phyloP scores from a whole-genome alignment of 2,329 filamentous ascomycete species.

The Blastomyces parvus region DNA sequence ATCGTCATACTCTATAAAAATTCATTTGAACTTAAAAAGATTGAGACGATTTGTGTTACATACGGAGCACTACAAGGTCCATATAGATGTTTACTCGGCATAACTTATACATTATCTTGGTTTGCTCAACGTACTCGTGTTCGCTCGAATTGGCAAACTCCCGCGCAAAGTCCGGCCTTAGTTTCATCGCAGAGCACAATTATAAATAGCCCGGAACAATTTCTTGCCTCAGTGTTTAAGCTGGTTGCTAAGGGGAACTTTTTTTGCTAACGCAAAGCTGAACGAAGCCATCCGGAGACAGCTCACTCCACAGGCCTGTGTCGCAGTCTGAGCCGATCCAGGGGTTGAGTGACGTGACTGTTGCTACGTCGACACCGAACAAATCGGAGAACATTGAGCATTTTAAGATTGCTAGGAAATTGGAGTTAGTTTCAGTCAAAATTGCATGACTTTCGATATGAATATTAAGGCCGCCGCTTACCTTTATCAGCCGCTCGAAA shows the following conservation, averaged over 20 bases:
- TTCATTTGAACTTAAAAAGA: not conserved
- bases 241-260: not conserved
- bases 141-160: not conserved
- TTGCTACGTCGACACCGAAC: not conserved
- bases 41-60: too few relatives aligned
- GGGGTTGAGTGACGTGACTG: not conserved
- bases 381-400: constrained; percentile 1
- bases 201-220: not conserved
- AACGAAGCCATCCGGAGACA: not conserved
- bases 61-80: too few relatives aligned
- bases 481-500: not conserved
- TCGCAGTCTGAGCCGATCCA: constrained; percentile 1
- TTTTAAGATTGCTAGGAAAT: not conserved
- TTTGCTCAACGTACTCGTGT: not conserved
- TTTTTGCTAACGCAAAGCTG: not conserved
- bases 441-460: not conserved
- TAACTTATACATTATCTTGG: not conserved
- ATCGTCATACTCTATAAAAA: not conserved
- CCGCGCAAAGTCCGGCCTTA: not conserved
- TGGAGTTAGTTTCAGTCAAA: not conserved
- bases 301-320: not conserved
- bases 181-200: not conserved
- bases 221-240: not conserved
- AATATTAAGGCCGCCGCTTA: not conserved
- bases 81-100: not conserved